Percentiles rank a stretch among this genome's conserved stretches.
These are phyloP conservation scores for Spinacia oleracea DNA, from an alignment of 179 eudicot species.

Conservation along the genomic window DNA sequence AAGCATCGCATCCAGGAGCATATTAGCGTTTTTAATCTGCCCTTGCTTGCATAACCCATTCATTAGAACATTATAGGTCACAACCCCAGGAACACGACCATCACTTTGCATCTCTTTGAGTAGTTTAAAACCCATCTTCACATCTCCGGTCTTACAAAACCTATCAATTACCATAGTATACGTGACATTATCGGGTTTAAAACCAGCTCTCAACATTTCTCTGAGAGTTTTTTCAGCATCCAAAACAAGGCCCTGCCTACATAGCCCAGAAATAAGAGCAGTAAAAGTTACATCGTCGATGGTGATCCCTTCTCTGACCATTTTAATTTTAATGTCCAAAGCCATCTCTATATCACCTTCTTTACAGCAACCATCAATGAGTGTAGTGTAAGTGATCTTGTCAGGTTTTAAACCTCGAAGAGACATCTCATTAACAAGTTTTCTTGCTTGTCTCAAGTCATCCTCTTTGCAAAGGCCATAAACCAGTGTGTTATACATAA, in stretches of 20 bases:
- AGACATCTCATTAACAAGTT: slow-evolving; percentile 48
- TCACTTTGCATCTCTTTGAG: slow-evolving; percentile 59
- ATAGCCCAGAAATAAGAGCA: slow-evolving; percentile 68
- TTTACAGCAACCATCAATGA: slow-evolving; percentile 67
- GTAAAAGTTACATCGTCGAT: slow-evolving; percentile 70
- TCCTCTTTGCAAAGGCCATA: slow-evolving; percentile 63
- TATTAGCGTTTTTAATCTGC: slow-evolving; percentile 64
- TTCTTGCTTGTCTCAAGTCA: slow-evolving; percentile 40
- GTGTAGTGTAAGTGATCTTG: slow-evolving; percentile 68
- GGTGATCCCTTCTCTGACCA: slow-evolving; percentile 45
- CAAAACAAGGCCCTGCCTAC: slow-evolving; percentile 43
- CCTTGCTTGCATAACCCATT: slow-evolving; percentile 71
- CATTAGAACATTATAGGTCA: slow-evolving; percentile 72
- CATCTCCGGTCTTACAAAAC: slow-evolving; percentile 62
- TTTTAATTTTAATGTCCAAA: slow-evolving; percentile 42
- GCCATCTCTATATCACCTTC: slow-evolving; percentile 66
- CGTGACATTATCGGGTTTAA: slow-evolving; percentile 54
- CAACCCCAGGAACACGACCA: slow-evolving; percentile 50
- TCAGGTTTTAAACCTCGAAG: slow-evolving; percentile 60
- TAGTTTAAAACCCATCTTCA: slow-evolving; percentile 62
- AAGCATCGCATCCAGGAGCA: slow-evolving; percentile 67
- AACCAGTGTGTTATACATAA: slow-evolving; percentile 61
- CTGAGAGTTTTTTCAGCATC: slow-evolving; percentile 58
- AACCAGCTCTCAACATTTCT: slow-evolving; percentile 57
- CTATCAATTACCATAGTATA: slow-evolving; percentile 70